Conservation (phyloP, 2,329 filamentous ascomycete genomes). For the Fusarium mangiferae region DNA sequence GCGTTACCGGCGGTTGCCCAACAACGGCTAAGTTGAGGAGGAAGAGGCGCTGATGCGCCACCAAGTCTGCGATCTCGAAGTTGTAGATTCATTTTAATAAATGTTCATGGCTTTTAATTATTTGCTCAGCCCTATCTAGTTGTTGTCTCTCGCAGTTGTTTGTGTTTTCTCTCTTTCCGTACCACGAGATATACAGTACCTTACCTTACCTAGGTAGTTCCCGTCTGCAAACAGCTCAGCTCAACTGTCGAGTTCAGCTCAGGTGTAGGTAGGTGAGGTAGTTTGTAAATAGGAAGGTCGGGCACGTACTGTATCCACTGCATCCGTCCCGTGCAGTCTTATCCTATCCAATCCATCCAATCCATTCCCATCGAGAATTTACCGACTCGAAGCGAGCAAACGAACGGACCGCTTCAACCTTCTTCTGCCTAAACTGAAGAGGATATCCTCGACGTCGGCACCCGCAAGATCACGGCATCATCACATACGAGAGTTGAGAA, state of each 20-base stretch:
- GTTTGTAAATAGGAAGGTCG: constrained; percentile 38
- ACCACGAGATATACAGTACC: background rate
- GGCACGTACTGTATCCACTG: constrained; percentile 38
- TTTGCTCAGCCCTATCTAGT: background rate
- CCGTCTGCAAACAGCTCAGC: constrained; percentile 21
- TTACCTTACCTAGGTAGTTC: background rate
- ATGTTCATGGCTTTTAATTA: background rate
- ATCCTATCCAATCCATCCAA: constrained; percentile 37
- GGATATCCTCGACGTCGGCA: constrained; percentile 24
- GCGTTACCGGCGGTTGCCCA: constrained; percentile 26
- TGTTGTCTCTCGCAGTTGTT: background rate
- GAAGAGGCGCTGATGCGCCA: constrained; percentile 9
- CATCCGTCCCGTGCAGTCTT: constrained; percentile 27
- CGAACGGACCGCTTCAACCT: constrained; percentile 32
- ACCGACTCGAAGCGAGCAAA: constrained; percentile 38
- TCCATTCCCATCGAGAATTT: constrained; percentile 39
- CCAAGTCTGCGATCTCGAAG: constrained; percentile 10
- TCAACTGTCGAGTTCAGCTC: constrained; percentile 15
- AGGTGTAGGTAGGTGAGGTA: background rate
- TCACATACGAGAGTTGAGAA: constrained; percentile 11
- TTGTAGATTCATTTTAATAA: background rate
- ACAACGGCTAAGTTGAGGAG: constrained; percentile 30
- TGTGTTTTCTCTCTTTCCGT: background rate
- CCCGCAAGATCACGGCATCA: constrained; percentile 34
- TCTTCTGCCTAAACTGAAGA: constrained; percentile 42